Percentiles rank a stretch among this genome's conserved stretches.
phyloP scores from a whole-genome alignment of 78 protist species.

The Dictyostelium citrinum region DNA sequence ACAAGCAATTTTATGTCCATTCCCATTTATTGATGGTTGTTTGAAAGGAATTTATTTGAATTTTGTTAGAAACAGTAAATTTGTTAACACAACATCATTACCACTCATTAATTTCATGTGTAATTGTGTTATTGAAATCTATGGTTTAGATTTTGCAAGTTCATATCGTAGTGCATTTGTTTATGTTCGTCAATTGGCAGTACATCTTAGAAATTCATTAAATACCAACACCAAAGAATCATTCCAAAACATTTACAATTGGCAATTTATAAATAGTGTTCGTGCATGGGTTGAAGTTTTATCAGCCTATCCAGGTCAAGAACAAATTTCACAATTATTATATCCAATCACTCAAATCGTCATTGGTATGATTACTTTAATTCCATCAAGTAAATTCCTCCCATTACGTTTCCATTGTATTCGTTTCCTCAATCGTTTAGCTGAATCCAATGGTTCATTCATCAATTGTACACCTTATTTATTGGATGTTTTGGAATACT shows the following conservation, averaged over 20 bases:
- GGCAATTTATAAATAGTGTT: conserved; percentile 90
- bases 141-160: conserved; percentile 55
- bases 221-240: conserved; percentile 8
- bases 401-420: conserved; percentile 85
- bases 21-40: conserved; percentile 81
- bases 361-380: conserved; percentile 60
- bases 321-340: conserved; percentile 53
- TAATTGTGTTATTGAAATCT: conserved; percentile 88
- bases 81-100: background rate
- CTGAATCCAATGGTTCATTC: conserved; percentile 38
- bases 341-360: conserved; percentile 87
- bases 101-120: conserved; percentile 72
- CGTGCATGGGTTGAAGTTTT: conserved; percentile 86
- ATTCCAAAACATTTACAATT: conserved; percentile 86
- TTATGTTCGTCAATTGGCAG: conserved; percentile 95
- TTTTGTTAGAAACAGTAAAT: conserved; percentile 64
- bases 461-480: conserved; percentile 69
- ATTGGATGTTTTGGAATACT: conserved; percentile 17
- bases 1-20: conserved; percentile 70
- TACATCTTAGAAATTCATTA: conserved; percentile 88
- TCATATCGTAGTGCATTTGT: conserved; percentile 92
- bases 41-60: conserved; percentile 88
- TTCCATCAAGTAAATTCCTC: conserved; percentile 56
- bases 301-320: conserved; percentile 52
- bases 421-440: conserved; percentile 48